Evolutionary conservation across 495 filamentous ascomycete genomes (phyloP).

Genomic region (Copromyces sp.): DNA sequence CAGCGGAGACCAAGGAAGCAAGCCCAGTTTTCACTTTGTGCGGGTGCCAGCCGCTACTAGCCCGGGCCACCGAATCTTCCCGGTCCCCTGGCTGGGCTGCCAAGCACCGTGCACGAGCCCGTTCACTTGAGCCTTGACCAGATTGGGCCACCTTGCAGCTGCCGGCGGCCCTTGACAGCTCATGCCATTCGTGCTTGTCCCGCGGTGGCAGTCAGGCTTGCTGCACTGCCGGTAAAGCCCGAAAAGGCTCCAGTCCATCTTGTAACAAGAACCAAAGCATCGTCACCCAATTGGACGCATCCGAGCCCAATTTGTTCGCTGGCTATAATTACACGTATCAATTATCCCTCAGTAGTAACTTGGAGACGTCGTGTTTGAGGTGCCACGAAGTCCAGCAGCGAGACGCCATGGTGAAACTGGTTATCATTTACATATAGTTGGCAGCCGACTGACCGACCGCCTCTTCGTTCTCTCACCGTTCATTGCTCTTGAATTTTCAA

Average conservation of each 20-base stretch:
- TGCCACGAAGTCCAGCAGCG: background rate
- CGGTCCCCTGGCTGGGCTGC: slow-evolving; percentile 21
- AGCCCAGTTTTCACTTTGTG: slow-evolving; percentile 25
- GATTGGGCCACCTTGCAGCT: slow-evolving; percentile 3
- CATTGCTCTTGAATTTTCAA: background rate
- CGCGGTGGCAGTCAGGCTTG: slow-evolving; percentile 11
- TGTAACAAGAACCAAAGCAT: background rate
- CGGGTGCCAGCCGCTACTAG: background rate
- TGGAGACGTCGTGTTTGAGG: background rate
- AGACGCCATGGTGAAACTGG: background rate
- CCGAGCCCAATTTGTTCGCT: background rate
- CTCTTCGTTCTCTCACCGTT: background rate
- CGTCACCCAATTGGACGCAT: background rate
- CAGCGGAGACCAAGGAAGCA: slow-evolving; percentile 13
- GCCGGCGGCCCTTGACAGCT: background rate
- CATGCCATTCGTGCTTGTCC: background rate
- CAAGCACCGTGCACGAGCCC: slow-evolving; percentile 17
- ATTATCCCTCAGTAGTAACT: background rate
- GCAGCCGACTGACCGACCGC: background rate
- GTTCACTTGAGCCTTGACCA: slow-evolving; percentile 3
- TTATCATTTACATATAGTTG: background rate
- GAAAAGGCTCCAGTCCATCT: slow-evolving; percentile 12
- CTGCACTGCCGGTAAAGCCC: slow-evolving; percentile 26
- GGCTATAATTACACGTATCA: slow-evolving; percentile 1
- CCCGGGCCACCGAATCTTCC: slow-evolving; percentile 18